Evolutionary conservation across 306 rosid genomes (phyloP).

Genomic region (Datisca glomerata): DNA sequence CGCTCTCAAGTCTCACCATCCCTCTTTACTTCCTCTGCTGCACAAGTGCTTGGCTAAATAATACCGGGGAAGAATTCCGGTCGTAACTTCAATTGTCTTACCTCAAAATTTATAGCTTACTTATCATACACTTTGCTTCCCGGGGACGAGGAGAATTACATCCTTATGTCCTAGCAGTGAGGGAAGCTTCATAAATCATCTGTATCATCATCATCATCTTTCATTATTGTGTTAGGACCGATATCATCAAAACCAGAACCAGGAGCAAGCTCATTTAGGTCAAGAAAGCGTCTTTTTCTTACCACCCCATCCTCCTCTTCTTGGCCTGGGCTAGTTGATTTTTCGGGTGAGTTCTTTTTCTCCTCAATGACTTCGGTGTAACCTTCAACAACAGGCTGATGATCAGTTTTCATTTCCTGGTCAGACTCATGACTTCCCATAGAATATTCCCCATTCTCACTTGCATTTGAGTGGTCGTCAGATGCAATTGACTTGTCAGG

Average conservation of each 20-base stretch:
- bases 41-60: constrained; percentile 42
- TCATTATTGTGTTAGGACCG: constrained; percentile 50
- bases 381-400: constrained; percentile 34
- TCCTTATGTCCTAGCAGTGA: constrained; percentile 20
- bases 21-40: constrained; percentile 51
- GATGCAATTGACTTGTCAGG: constrained; percentile 50
- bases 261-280: constrained; percentile 93
- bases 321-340: constrained; percentile 49
- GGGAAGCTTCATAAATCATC: constrained; percentile 53
- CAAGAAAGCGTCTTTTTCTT: constrained; percentile 70
- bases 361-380: constrained; percentile 35
- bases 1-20: too few species aligned
- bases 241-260: constrained; percentile 87
- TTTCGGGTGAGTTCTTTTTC: constrained; percentile 55
- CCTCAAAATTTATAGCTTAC: constrained; percentile 72
- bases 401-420: constrained; percentile 51
- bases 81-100: constrained; percentile 31
- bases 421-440: constrained; percentile 68
- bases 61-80: constrained; percentile 53
- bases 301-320: constrained; percentile 61
- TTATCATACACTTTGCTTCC: constrained; percentile 55
- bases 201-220: constrained; percentile 54
- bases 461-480: constrained; percentile 42
- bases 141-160: constrained; percentile 20
- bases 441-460: constrained; percentile 68